phyloP scores from a whole-genome alignment of 2,329 filamentous ascomycete species.

The Pseudogymnoascus sp. region DNA sequence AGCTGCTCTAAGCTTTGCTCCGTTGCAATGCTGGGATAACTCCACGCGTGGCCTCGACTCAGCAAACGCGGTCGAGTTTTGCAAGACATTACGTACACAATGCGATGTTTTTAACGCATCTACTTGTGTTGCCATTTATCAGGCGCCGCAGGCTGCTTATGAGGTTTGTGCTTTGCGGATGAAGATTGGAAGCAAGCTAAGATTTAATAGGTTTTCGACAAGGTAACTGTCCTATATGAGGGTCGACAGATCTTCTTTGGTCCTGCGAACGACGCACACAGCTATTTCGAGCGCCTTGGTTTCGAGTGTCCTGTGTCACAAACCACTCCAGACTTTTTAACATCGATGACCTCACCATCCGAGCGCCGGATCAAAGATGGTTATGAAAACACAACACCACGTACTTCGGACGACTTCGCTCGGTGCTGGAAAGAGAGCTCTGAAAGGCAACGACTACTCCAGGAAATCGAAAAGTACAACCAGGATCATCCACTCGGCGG shows the following conservation, averaged over 20 bases:
- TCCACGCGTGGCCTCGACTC: slow-evolving; percentile 58
- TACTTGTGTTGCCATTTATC: slow-evolving; percentile 58
- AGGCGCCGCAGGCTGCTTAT: slow-evolving; percentile 62
- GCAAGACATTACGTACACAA: slow-evolving; percentile 53
- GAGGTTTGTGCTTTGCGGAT: slow-evolving; percentile 64
- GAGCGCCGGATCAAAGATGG: slow-evolving; percentile 52
- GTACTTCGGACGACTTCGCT: slow-evolving; percentile 40
- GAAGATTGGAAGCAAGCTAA: slow-evolving; percentile 64
- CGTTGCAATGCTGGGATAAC: slow-evolving; percentile 60
- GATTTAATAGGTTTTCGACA: slow-evolving; percentile 60
- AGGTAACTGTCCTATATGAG: slow-evolving; percentile 58
- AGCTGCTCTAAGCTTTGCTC: slow-evolving; percentile 22
- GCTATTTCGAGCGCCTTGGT: slow-evolving; percentile 57
- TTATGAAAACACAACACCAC: slow-evolving; percentile 35
- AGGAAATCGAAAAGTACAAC: slow-evolving; percentile 40
- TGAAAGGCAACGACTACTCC: slow-evolving; percentile 65
- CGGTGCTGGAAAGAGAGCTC: slow-evolving; percentile 47
- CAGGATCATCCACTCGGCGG: slow-evolving; percentile 28
- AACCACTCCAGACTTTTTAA: slow-evolving; percentile 58
- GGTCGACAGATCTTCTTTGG: slow-evolving; percentile 61
- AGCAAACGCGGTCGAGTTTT: slow-evolving; percentile 51
- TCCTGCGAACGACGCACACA: slow-evolving; percentile 45
- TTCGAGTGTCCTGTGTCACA: slow-evolving; percentile 54
- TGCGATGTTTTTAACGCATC: slow-evolving; percentile 53
- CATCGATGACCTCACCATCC: slow-evolving; percentile 55